Evolutionary conservation across 441 rosid species (phyloP).

Genomic region (Dalechampia spathulata): DNA sequence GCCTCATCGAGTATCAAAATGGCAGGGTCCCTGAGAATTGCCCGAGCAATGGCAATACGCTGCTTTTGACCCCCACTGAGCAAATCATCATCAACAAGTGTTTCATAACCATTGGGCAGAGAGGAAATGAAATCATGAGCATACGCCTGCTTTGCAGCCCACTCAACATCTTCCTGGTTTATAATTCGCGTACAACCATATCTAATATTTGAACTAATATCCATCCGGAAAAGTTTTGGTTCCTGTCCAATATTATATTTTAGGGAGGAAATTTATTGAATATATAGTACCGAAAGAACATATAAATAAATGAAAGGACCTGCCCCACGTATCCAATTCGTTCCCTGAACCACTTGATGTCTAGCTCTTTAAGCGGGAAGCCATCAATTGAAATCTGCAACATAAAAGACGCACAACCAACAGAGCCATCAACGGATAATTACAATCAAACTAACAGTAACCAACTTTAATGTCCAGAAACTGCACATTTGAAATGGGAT

Average conservation of each 20-base stretch:
- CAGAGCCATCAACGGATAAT: constrained; percentile 8
- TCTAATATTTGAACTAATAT: constrained; percentile 74
- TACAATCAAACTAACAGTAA: background rate
- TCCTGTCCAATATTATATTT: constrained; percentile 40
- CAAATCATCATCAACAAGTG: constrained; percentile 90
- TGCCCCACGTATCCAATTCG: constrained; percentile 86
- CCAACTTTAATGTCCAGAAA: background rate
- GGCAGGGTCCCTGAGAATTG: constrained; percentile 84
- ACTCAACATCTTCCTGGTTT: constrained; percentile 65
- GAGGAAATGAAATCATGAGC: constrained; percentile 86
- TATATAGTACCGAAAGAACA: constrained; percentile 2
- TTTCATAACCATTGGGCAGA: constrained; percentile 79
- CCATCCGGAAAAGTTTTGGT: constrained; percentile 90
- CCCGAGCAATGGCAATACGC: constrained; percentile 95
- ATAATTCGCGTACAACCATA: constrained; percentile 67
- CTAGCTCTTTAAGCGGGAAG: constrained; percentile 59
- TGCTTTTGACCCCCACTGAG: constrained; percentile 98
- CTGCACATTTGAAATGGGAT: background rate
- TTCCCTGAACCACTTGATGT: constrained; percentile 83
- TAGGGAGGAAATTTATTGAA: constrained; percentile 5
- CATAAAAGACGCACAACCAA: background rate
- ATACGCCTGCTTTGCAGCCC: constrained; percentile 90
- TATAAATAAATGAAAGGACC: constrained; percentile 31
- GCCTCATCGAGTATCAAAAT: constrained; percentile 95
- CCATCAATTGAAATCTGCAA: constrained; percentile 83